These are phyloP conservation scores for Geotrichum histeridarum DNA, from an alignment of 1,139 yeast species.

Conservation along the genomic window DNA sequence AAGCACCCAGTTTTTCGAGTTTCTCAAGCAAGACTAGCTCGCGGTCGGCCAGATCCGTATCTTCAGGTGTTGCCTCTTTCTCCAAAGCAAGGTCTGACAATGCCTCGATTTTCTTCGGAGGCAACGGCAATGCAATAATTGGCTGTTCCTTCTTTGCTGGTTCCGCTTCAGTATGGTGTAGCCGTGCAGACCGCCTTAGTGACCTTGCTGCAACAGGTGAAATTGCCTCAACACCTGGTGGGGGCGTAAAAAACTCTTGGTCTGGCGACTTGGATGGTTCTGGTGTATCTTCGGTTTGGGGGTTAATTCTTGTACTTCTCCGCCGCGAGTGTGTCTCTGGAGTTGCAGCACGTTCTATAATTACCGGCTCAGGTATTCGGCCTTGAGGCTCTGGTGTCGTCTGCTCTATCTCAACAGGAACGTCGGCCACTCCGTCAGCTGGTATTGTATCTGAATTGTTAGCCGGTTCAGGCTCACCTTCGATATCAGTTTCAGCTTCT, in stretches of 20 bases:
- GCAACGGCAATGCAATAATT: no score
- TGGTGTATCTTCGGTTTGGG: no score
- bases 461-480: background rate
- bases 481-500: background rate
- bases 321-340: no score
- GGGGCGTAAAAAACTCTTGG: background rate
- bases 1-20: background rate
- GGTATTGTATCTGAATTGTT: background rate
- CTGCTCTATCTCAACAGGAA: background rate
- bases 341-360: no score
- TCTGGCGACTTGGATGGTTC: background rate
- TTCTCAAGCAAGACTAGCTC: background rate
- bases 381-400: no score
- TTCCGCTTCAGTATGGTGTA: background rate
- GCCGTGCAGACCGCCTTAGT: background rate
- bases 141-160: background rate
- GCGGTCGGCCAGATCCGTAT: background rate
- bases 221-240: background rate
- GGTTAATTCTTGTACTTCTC: no score
- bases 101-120: background rate
- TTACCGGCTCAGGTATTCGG: no score
- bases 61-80: background rate
- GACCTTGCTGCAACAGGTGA: background rate
- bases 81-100: no score
- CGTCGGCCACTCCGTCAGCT: background rate